Evolutionary conservation across 1,284 basidiomycete species (phyloP).

Genomic region (Vanrija sp.): DNA sequence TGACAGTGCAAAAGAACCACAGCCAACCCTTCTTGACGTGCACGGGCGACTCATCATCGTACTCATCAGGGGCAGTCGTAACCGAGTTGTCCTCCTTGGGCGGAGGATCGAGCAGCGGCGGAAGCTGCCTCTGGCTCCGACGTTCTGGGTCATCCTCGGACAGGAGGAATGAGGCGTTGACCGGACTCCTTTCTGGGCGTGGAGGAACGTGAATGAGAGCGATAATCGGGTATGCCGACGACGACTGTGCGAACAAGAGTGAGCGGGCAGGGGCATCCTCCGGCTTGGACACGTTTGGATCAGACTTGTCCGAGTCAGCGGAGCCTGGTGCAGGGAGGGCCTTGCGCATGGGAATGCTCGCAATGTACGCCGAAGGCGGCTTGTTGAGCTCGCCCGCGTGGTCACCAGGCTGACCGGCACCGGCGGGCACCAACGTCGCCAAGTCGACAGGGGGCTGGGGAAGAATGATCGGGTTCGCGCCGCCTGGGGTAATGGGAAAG

Average conservation of each 20-base stretch:
- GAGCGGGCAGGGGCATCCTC: slow-evolving; percentile 8
- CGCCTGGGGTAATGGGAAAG: slow-evolving; percentile 30
- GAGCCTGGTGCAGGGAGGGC: slow-evolving; percentile 15
- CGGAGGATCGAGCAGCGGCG: slow-evolving; percentile 40
- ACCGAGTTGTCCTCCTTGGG: slow-evolving; percentile 2
- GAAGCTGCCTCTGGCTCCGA: slow-evolving; percentile 18
- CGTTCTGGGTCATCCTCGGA: slow-evolving; percentile 32
- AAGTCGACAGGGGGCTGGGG: slow-evolving; percentile 46
- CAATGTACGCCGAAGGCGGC: slow-evolving; percentile 42
- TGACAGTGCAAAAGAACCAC: too few relatives aligned
- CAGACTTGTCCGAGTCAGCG: not conserved
- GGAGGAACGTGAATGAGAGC: slow-evolving; percentile 26
- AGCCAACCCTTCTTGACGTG: too few relatives aligned
- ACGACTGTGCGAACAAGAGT: slow-evolving; percentile 44
- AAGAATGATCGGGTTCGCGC: slow-evolving; percentile 45
- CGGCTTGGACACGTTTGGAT: not conserved
- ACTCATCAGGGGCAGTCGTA: too few relatives aligned
- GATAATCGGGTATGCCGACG: slow-evolving; percentile 43
- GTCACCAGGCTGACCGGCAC: not conserved
- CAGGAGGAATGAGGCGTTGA: slow-evolving; percentile 42
- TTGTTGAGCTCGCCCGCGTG: slow-evolving; percentile 9
- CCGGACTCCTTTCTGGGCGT: slow-evolving; percentile 28
- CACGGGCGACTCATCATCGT: too few relatives aligned
- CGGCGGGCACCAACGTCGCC: slow-evolving; percentile 32
- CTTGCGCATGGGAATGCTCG: slow-evolving; percentile 28